Conservation (phyloP, 2,329 filamentous ascomycete species). For the Beauveria sp. region DNA sequence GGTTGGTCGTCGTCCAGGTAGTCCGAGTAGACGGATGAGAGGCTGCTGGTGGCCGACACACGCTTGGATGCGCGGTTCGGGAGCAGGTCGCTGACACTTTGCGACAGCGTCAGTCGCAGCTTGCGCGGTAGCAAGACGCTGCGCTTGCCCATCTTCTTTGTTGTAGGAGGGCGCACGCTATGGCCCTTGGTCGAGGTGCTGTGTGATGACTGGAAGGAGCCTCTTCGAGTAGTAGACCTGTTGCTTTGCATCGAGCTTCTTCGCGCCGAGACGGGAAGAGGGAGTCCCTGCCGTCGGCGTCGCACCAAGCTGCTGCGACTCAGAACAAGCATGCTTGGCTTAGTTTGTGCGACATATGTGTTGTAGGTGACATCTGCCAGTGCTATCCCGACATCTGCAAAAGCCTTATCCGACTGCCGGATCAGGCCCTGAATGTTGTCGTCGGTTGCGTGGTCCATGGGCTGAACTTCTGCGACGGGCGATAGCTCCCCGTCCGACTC, state of each 20-base stretch:
- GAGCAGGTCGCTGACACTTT: constrained; percentile 51
- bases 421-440: constrained; percentile 39
- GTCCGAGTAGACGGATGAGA: constrained; percentile 51
- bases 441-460: background rate
- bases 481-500: background rate
- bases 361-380: constrained; percentile 29
- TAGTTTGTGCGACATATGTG: constrained; percentile 2
- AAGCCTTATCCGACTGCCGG: constrained; percentile 42
- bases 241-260: background rate
- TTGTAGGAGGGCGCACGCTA: background rate
- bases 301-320: background rate
- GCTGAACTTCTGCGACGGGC: background rate
- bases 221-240: background rate
- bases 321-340: background rate
- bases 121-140: constrained; percentile 5
- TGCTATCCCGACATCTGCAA: constrained; percentile 36
- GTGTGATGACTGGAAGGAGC: background rate
- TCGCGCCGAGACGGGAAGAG: background rate
- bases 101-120: constrained; percentile 43
- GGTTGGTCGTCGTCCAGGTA: constrained; percentile 38
- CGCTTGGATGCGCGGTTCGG: constrained; percentile 46
- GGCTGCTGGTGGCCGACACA: constrained; percentile 13
- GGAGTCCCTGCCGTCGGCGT: background rate
- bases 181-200: constrained; percentile 1
- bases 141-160: constrained; percentile 10